A percentile compares a stretch with the other conserved stretches of the same genome.
Evolutionary conservation across 495 filamentous ascomycete genomes (phyloP).

Genomic region (Bacidia gigantensis): DNA sequence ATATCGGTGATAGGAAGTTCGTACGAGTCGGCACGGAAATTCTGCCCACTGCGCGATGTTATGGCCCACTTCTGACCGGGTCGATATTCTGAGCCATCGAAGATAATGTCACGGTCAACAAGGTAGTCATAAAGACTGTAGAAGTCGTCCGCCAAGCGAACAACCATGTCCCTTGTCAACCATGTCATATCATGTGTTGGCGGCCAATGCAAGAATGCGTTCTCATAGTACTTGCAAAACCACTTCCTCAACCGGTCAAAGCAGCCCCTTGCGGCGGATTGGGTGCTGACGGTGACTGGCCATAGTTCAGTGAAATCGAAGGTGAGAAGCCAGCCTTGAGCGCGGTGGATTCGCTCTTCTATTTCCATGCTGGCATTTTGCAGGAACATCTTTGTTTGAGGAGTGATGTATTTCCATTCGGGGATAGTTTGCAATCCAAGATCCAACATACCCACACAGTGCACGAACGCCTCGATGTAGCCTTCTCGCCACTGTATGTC

Average conservation of each 20-base stretch:
- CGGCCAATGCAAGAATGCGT: slow-evolving; percentile 29
- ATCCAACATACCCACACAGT: slow-evolving; percentile 51
- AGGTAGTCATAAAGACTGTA: slow-evolving; percentile 58
- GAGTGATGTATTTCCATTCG: slow-evolving; percentile 45
- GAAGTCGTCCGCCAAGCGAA: slow-evolving; percentile 50
- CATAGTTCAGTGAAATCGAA: slow-evolving; percentile 55
- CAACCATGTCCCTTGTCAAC: slow-evolving; percentile 44
- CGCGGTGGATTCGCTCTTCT: slow-evolving; percentile 45
- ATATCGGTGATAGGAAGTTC: slow-evolving; percentile 54
- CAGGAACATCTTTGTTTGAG: slow-evolving; percentile 49
- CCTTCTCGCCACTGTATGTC: slow-evolving; percentile 50
- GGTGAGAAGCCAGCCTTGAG: slow-evolving; percentile 40
- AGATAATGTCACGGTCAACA: slow-evolving; percentile 52
- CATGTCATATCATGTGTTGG: slow-evolving; percentile 35
- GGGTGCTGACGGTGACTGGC: slow-evolving; percentile 41
- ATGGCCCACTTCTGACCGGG: slow-evolving; percentile 46
- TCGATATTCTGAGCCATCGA: slow-evolving; percentile 44
- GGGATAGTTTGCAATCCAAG: slow-evolving; percentile 35
- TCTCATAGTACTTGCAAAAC: slow-evolving; percentile 23
- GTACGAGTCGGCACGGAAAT: slow-evolving; percentile 45
- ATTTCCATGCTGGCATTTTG: slow-evolving; percentile 48
- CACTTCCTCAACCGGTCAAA: slow-evolving; percentile 24
- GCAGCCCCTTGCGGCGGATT: slow-evolving; percentile 44
- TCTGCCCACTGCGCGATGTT: slow-evolving; percentile 35
- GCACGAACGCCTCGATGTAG: slow-evolving; percentile 54